phyloP scores from a whole-genome alignment of 805 yeast genomes.

The Teunomyces gatunensis region DNA sequence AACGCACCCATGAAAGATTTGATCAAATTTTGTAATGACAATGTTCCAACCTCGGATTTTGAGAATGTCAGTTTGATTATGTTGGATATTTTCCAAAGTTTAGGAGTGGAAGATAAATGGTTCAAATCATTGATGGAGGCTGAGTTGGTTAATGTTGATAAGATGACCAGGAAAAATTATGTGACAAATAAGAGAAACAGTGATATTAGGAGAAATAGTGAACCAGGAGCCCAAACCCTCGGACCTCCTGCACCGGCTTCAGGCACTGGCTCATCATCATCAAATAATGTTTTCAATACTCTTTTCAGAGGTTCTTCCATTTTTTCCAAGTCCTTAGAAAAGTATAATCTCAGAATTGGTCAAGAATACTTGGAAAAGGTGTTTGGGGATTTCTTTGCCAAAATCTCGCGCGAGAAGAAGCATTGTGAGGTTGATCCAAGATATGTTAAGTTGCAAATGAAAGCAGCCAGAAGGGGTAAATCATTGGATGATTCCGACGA shows the following conservation, averaged over 20 bases:
- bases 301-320: slow-evolving; percentile 81
- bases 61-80: slow-evolving; percentile 58
- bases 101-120: slow-evolving; percentile 70
- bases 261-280: slow-evolving; percentile 11
- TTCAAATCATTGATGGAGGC: slow-evolving; percentile 63
- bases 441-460: slow-evolving; percentile 41
- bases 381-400: slow-evolving; percentile 64
- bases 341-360: slow-evolving; percentile 73
- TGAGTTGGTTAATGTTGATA: slow-evolving; percentile 56
- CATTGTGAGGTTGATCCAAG: slow-evolving; percentile 82
- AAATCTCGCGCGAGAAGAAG: slow-evolving; percentile 48
- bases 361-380: slow-evolving; percentile 72
- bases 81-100: slow-evolving; percentile 71
- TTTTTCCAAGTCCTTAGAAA: slow-evolving; percentile 77
- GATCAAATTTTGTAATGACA: slow-evolving; percentile 44
- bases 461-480: slow-evolving; percentile 19
- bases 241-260: slow-evolving; percentile 5
- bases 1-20: slow-evolving; percentile 53
- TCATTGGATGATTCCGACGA: slow-evolving; percentile 19
- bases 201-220: slow-evolving; percentile 14
- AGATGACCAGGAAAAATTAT: slow-evolving; percentile 42
- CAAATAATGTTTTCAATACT: slow-evolving; percentile 37
- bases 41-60: slow-evolving; percentile 41
- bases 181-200: slow-evolving; percentile 21
- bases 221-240: slow-evolving; percentile 4